These are phyloP conservation scores for Aspergillus mulundensis DNA, from an alignment of 495 filamentous ascomycete species.

Conservation along the genomic window DNA sequence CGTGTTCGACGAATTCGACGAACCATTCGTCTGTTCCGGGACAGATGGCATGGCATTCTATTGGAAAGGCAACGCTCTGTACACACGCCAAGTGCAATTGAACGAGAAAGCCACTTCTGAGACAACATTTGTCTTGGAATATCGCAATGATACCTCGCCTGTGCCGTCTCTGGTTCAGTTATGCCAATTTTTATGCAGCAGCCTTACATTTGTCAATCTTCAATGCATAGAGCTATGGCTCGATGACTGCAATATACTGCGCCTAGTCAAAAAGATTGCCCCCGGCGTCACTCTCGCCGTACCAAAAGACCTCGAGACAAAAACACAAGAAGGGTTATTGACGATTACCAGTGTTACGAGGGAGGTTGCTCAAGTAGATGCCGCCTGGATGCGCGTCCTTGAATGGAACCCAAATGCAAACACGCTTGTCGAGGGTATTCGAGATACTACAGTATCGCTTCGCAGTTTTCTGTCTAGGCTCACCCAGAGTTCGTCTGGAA, in stretches of 20 bases:
- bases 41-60: constrained; percentile 95
- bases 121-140: constrained; percentile 90
- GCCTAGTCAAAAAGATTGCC: constrained; percentile 76
- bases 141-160: constrained; percentile 79
- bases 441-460: constrained; percentile 54
- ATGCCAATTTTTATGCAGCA: constrained; percentile 87
- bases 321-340: constrained; percentile 82
- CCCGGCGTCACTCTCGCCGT: constrained; percentile 68
- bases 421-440: constrained; percentile 35
- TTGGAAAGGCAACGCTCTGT: constrained; percentile 94
- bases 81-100: constrained; percentile 75
- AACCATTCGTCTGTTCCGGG: constrained; percentile 92
- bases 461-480: constrained; percentile 78
- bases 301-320: constrained; percentile 73
- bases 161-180: constrained; percentile 80
- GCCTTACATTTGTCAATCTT: constrained; percentile 91
- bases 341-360: constrained; percentile 66
- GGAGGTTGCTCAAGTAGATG: constrained; percentile 85
- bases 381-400: constrained; percentile 81
- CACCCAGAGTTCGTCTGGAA: constrained; percentile 41
- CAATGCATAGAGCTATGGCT: constrained; percentile 85
- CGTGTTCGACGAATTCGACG: constrained; percentile 96
- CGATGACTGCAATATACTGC: constrained; percentile 77
- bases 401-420: constrained; percentile 68
- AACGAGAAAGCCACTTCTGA: constrained; percentile 59